These are phyloP conservation scores for Xylariaceae sp. DNA, from an alignment of 2,329 filamentous ascomycete species.

Conservation along the genomic window DNA sequence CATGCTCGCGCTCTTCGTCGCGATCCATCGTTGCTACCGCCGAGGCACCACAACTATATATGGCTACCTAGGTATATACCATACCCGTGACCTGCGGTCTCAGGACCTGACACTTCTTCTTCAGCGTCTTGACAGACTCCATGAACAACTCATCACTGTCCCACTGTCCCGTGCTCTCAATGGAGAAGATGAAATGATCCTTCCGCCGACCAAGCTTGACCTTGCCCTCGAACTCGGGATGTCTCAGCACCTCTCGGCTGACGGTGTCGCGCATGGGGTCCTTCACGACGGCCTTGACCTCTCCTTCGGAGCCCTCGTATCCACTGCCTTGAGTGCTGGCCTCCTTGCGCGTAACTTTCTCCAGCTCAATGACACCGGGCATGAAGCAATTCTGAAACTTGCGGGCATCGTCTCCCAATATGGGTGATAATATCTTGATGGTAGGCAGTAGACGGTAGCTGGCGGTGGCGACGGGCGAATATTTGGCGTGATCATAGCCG, in stretches of 20 bases:
- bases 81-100: conserved; percentile 67
- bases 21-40: neutral
- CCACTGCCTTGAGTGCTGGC: conserved; percentile 55
- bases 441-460: conserved; percentile 86
- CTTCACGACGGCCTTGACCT: conserved; percentile 80
- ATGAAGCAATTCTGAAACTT: conserved; percentile 93
- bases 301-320: conserved; percentile 71
- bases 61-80: conserved; percentile 37
- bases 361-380: conserved; percentile 76
- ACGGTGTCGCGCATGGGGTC: conserved; percentile 94
- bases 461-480: conserved; percentile 91
- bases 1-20: neutral
- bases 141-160: conserved; percentile 91
- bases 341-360: conserved; percentile 66
- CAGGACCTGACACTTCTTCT: conserved; percentile 74
- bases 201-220: conserved; percentile 85
- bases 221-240: conserved; percentile 91
- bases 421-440: conserved; percentile 79
- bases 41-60: neutral
- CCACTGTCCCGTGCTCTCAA: conserved; percentile 95
- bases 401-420: conserved; percentile 78
- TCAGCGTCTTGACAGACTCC: conserved; percentile 80
- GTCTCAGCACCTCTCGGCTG: conserved; percentile 84
- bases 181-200: conserved; percentile 95
- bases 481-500: conserved; percentile 93